Evolutionary conservation across 805 yeast species (phyloP).

Genomic region (Yamadazyma kitorensis): DNA sequence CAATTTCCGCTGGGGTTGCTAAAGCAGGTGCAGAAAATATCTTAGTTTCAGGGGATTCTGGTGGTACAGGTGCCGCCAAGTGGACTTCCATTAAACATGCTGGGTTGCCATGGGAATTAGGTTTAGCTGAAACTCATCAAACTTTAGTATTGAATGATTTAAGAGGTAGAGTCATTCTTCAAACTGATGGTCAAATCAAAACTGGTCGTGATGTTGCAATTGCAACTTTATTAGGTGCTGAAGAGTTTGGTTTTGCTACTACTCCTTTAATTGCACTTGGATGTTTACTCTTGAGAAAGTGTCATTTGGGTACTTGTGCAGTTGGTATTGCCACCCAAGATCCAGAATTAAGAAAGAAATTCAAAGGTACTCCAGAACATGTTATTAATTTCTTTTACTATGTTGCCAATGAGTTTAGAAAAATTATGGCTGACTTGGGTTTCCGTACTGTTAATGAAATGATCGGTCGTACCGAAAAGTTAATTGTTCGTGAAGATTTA

Average conservation of each 20-base stretch:
- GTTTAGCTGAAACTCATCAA: conserved; percentile 97
- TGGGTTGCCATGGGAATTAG: conserved; percentile 98
- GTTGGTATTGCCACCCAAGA: conserved; percentile 99
- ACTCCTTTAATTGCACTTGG: conserved; percentile 97
- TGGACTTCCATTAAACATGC: conserved; percentile 97
- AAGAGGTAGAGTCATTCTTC: conserved; percentile 92
- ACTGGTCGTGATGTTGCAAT: conserved; percentile 97
- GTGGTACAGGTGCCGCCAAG: conserved; percentile 99
- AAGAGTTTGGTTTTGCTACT: conserved; percentile 97
- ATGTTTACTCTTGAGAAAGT: conserved; percentile 91
- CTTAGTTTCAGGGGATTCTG: conserved; percentile 95
- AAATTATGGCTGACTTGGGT: conserved; percentile 91
- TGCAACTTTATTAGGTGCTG: conserved; percentile 96
- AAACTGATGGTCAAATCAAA: conserved; percentile 97
- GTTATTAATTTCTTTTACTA: conserved; percentile 97
- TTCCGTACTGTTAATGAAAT: conserved; percentile 95
- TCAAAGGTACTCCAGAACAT: conserved; percentile 96
- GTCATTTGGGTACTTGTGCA: conserved; percentile 88
- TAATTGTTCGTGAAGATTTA: conserved; percentile 78
- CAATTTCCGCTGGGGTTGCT: conserved; percentile 98
- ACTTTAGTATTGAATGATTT: conserved; percentile 92
- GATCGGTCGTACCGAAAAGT: conserved; percentile 96
- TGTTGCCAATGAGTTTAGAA: conserved; percentile 87
- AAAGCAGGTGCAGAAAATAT: conserved; percentile 98
- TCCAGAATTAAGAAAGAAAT: conserved; percentile 87